Evolutionary conservation across 768 basidiomycete genomes (phyloP).

Genomic region (Suillus fuscotomentosus): DNA sequence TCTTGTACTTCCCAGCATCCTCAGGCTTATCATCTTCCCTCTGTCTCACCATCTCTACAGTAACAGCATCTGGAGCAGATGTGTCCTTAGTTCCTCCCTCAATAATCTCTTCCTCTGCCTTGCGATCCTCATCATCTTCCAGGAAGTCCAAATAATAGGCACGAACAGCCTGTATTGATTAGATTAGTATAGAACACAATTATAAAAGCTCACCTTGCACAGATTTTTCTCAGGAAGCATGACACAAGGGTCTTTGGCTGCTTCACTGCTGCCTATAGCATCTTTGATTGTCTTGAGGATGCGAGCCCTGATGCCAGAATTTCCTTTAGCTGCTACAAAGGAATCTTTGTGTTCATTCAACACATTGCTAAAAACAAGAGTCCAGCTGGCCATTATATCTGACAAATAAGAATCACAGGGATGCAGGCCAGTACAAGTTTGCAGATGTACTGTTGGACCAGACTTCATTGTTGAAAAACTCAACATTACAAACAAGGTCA

Average conservation of each 20-base stretch:
- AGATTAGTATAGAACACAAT: background rate
- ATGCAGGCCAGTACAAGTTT: background rate
- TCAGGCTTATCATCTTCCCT: background rate
- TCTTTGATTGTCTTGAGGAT: background rate
- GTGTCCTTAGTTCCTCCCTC: background rate
- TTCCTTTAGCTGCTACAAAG: background rate
- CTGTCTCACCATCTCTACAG: background rate
- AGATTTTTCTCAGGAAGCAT: background rate
- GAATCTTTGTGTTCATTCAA: background rate
- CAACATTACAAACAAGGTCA: background rate
- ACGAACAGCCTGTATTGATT: background rate
- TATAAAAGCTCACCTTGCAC: background rate
- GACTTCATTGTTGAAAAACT: background rate
- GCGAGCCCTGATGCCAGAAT: background rate
- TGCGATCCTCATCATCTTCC: background rate
- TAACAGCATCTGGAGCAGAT: background rate
- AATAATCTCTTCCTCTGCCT: background rate
- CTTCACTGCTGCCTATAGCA: background rate
- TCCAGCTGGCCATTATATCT: background rate
- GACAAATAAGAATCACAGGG: background rate
- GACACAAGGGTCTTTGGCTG: background rate
- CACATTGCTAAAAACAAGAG: background rate
- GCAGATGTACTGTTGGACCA: background rate
- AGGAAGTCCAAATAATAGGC: background rate
- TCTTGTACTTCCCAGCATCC: background rate